Percentiles rank a stretch among this genome's conserved stretches.
Evolutionary conservation across 805 yeast genomes (phyloP).

Genomic region (Yamadazyma phyllophila): DNA sequence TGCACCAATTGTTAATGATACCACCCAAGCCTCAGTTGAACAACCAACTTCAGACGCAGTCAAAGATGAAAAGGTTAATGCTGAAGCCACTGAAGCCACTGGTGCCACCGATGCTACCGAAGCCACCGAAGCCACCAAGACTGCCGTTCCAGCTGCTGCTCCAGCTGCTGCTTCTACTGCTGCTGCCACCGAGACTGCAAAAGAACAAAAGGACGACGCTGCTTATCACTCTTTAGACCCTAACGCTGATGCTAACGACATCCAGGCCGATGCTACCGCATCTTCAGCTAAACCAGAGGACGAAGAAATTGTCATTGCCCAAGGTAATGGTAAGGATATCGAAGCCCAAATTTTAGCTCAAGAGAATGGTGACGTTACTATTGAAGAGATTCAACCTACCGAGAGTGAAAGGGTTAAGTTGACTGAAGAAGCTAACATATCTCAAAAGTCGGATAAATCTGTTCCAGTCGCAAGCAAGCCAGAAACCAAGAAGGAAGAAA

Average conservation of each 20-base stretch:
- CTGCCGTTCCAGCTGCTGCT: slow-evolving; percentile 1
- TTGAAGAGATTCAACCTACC: slow-evolving; percentile 44
- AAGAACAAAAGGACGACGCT: slow-evolving; percentile 5
- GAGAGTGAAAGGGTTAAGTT: slow-evolving; percentile 36
- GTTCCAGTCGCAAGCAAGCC: slow-evolving; percentile 10
- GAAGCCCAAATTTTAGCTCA: slow-evolving; percentile 35
- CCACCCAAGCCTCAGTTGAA: not conserved
- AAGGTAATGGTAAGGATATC: slow-evolving; percentile 31
- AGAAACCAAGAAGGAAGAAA: slow-evolving; percentile 7
- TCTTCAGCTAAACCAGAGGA: slow-evolving; percentile 13
- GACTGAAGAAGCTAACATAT: slow-evolving; percentile 29
- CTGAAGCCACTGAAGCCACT: slow-evolving; percentile 1
- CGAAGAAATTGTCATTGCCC: slow-evolving; percentile 42
- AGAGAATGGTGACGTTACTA: slow-evolving; percentile 34
- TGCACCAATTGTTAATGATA: not conserved
- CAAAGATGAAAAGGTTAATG: not conserved
- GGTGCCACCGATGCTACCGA: slow-evolving; percentile 2
- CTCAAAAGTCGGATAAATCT: slow-evolving; percentile 12
- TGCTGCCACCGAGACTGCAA: not conserved
- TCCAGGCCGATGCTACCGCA: slow-evolving; percentile 11
- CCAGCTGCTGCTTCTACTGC: slow-evolving; percentile 2
- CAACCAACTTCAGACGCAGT: too few species aligned
- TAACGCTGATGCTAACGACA: slow-evolving; percentile 17
- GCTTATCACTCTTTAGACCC: slow-evolving; percentile 22
- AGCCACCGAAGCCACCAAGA: not conserved